Evolutionary conservation across 208 protist species (phyloP).

Genomic region (Sergeia podlipaevii): DNA sequence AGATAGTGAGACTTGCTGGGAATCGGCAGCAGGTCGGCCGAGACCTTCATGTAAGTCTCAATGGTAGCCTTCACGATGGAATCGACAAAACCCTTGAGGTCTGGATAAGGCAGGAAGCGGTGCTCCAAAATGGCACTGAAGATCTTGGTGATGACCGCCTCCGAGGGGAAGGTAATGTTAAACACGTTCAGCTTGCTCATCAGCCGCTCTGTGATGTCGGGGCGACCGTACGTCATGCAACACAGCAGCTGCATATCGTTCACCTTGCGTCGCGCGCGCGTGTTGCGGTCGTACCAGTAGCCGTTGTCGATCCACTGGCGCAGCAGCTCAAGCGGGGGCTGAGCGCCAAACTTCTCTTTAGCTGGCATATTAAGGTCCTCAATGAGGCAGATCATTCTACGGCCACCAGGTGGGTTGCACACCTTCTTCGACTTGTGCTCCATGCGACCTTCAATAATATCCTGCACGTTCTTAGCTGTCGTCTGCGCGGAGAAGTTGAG

Average conservation of each 20-base stretch:
- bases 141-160: slow-evolving; percentile 93
- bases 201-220: slow-evolving; percentile 91
- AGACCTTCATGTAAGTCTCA: slow-evolving; percentile 93
- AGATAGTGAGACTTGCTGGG: slow-evolving; percentile 98
- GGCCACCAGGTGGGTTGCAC: slow-evolving; percentile 92
- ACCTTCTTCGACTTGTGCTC: slow-evolving; percentile 97
- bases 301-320: slow-evolving; percentile 97
- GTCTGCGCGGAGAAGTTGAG: slow-evolving; percentile 97
- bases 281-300: slow-evolving; percentile 97
- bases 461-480: slow-evolving; percentile 91
- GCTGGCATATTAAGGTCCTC: slow-evolving; percentile 99
- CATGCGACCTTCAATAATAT: slow-evolving; percentile 95
- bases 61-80: slow-evolving; percentile 93
- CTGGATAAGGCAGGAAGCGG: slow-evolving; percentile 91
- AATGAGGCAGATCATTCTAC: slow-evolving; percentile 95
- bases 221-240: slow-evolving; percentile 97
- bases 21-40: slow-evolving; percentile 93
- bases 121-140: slow-evolving; percentile 94
- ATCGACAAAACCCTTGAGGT: slow-evolving; percentile 91
- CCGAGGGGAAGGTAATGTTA: slow-evolving; percentile 95
- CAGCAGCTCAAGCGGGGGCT: slow-evolving; percentile 97
- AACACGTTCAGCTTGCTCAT: slow-evolving; percentile 95
- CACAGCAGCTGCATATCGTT: slow-evolving; percentile 97
- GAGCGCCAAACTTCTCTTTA: slow-evolving; percentile 96
- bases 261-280: slow-evolving; percentile 91